phyloP scores from a whole-genome alignment of 768 basidiomycete genomes.

The Tulasnella sp. region DNA sequence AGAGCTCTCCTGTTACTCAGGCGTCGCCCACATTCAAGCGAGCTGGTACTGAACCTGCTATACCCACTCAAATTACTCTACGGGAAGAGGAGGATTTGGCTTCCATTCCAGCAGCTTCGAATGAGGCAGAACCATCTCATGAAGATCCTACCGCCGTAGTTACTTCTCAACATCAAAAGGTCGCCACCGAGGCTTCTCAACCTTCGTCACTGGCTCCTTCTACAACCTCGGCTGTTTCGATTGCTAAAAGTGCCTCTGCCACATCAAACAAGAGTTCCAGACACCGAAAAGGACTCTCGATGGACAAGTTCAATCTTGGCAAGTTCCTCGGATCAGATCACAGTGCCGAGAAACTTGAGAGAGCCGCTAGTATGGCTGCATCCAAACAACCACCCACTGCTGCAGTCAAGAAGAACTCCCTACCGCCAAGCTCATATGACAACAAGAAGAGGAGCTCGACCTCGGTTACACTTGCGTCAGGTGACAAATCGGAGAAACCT shows the following conservation, averaged over 20 bases:
- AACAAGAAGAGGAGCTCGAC: constrained; percentile 4
- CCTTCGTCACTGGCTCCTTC: constrained; percentile 13
- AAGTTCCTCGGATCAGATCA: constrained; percentile 45
- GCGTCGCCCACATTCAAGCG: constrained; percentile 11
- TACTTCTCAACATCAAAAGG: neutral
- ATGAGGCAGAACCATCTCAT: neutral
- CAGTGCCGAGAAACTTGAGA: constrained; percentile 3
- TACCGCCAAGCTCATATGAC: constrained; percentile 6
- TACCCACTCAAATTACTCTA: neutral
- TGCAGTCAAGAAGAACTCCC: constrained; percentile 8
- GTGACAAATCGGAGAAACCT: too few relatives aligned
- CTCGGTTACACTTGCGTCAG: constrained; percentile 21
- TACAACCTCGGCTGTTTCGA: constrained; percentile 2
- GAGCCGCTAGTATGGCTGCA: too few relatives aligned
- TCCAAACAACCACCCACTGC: constrained; percentile 4
- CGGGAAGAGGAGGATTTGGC: neutral
- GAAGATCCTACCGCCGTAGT: neutral
- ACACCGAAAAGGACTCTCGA: constrained; percentile 54
- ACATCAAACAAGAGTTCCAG: constrained; percentile 27
- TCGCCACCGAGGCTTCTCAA: neutral
- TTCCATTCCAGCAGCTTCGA: neutral
- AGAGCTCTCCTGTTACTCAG: constrained; percentile 9
- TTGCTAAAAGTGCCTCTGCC: neutral
- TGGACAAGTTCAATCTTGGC: constrained; percentile 67
- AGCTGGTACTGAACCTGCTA: constrained; percentile 13